phyloP scores from a whole-genome alignment of 2,329 filamentous ascomycete species.

The Apiospora kogelbergensis region DNA sequence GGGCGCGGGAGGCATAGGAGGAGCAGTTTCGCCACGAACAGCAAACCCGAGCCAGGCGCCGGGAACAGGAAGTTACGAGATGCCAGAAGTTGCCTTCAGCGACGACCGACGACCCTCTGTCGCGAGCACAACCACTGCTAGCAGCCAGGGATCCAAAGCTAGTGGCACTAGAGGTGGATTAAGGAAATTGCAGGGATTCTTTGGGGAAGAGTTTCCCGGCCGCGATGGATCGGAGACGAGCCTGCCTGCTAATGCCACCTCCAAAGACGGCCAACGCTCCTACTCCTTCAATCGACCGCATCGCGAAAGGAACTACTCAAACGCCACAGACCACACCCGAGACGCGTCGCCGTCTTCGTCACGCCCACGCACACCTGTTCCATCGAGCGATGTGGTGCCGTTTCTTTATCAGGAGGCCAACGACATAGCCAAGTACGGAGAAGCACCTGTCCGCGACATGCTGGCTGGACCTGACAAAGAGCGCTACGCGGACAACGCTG shows the following conservation, averaged over 20 bases:
- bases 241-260: slow-evolving; percentile 47
- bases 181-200: slow-evolving; percentile 87
- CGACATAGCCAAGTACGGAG: slow-evolving; percentile 75
- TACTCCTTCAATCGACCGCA: slow-evolving; percentile 62
- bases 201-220: slow-evolving; percentile 83
- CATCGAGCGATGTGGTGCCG: slow-evolving; percentile 92
- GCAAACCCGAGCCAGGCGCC: slow-evolving; percentile 24
- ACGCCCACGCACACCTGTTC: slow-evolving; percentile 79
- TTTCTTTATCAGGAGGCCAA: slow-evolving; percentile 90
- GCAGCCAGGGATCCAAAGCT: slow-evolving; percentile 79
- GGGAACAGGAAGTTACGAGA: slow-evolving; percentile 54
- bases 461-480: slow-evolving; percentile 70
- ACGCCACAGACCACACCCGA: slow-evolving; percentile 68
- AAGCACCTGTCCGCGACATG: slow-evolving; percentile 72
- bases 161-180: slow-evolving; percentile 70
- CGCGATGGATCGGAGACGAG: slow-evolving; percentile 74
- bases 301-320: slow-evolving; percentile 80
- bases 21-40: slow-evolving; percentile 34
- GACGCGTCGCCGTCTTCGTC: slow-evolving; percentile 75
- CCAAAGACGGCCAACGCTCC: slow-evolving; percentile 45
- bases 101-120: slow-evolving; percentile 84
- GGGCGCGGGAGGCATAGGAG: not conserved
- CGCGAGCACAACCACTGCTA: slow-evolving; percentile 81
- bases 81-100: slow-evolving; percentile 58
- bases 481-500: slow-evolving; percentile 55